Conservation (phyloP, 148 eudicot genomes). For the Euryodendron excelsum region DNA sequence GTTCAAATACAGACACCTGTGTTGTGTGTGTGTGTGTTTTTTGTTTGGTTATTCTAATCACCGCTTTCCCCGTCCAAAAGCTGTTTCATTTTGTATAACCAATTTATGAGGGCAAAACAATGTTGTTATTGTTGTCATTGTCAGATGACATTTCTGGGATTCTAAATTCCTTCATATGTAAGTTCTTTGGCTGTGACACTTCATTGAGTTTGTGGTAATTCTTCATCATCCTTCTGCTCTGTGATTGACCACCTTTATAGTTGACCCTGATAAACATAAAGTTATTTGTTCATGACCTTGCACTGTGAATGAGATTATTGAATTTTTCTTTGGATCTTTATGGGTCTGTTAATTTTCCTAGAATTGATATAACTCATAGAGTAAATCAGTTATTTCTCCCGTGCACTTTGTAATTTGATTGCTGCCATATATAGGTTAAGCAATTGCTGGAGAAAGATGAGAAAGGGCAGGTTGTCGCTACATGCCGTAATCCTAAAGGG, state of each 20-base stretch:
- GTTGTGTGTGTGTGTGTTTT: too few relatives aligned
- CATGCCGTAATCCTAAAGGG: slow-evolving; percentile 74
- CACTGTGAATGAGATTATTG: too few relatives aligned
- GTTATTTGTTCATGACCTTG: too few relatives aligned
- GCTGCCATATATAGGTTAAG: slow-evolving; percentile 48
- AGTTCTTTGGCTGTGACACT: background rate
- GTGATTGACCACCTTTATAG: background rate
- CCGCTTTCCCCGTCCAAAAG: background rate
- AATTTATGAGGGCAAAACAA: too few relatives aligned
- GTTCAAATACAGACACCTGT: background rate
- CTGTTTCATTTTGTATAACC: background rate
- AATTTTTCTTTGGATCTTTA: background rate
- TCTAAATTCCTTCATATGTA: background rate
- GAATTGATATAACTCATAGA: background rate
- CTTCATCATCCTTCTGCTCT: background rate
- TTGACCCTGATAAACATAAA: background rate
- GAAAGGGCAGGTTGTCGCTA: slow-evolving; percentile 70
- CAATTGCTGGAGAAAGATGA: slow-evolving; percentile 72
- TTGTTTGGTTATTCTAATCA: too few relatives aligned
- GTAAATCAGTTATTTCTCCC: background rate
- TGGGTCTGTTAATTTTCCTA: background rate
- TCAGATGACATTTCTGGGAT: too few relatives aligned
- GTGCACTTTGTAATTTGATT: background rate
- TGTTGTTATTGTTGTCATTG: too few relatives aligned
- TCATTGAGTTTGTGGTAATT: background rate